Evolutionary conservation across 2,329 filamentous ascomycete species (phyloP), one percentile per base, ranked within the genome.

Genomic region (Cercospora nicotianae): DNA sequence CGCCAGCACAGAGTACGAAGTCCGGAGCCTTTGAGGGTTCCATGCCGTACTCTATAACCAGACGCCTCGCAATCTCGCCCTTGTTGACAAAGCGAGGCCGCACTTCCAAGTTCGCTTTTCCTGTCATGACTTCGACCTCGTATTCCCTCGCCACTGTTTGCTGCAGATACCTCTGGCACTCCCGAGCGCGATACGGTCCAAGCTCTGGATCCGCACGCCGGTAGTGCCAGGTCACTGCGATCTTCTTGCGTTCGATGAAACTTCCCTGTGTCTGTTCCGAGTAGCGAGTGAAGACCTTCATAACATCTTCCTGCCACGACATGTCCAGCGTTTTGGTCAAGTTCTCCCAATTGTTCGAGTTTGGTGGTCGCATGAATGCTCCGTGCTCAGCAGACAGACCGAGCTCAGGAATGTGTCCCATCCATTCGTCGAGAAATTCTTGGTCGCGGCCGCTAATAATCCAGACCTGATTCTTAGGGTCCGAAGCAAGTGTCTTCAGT

Each of bases 11-110:
- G 62, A 98, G 85, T 10, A 96, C 89, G 76, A 98, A 97, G 73
- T 94, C 93, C 0, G 94, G 87, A 63, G 87, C 86, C 61, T 88
- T 83, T 3, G 84, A 83, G 1, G 80, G 79, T 1, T 80, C 82
- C 6, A 83, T 81, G 3, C 83, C 89, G 79, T 96, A 96, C 59
- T 89, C 89, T 23, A 87, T 83, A 42, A 98, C 89, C 18, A 99
- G 85, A 5, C 90, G 89, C 81, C 93, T 94, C 16, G 90, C 92
- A 72, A 98, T 98, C 80, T 96, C 93, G 31, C 95, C 95, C 84
- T 99, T 99, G 85, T 98, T 98, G 82, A 99, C 93, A 76, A 96
- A 97, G 0, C 90, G 94, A 30, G 94, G 94, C n/a, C 95, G 90
- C 33, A 98, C 94, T 80, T 99, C 95, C 28, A 99, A 85, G 78